Evolutionary conservation across 768 basidiomycete species (phyloP).

Genomic region (Leucosporidium scottii): DNA sequence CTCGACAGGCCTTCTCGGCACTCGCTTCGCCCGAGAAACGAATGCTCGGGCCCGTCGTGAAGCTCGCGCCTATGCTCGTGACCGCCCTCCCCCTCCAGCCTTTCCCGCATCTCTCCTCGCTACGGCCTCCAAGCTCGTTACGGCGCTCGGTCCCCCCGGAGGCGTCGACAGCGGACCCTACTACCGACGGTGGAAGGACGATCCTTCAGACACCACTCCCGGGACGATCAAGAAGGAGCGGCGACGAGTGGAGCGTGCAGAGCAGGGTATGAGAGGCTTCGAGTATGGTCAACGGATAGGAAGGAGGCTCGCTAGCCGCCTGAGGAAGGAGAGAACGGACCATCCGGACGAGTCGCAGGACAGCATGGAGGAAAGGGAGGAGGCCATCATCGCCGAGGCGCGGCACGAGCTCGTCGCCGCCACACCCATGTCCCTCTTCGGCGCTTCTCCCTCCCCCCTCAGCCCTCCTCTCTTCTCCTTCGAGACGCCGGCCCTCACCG

Average conservation of each 20-base stretch:
- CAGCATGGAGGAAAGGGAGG: background rate
- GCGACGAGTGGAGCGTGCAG: slow-evolving; percentile 4
- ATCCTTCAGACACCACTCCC: background rate
- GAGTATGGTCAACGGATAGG: slow-evolving; percentile 4
- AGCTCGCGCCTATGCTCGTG: slow-evolving; percentile 3
- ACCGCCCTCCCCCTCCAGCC: slow-evolving; percentile 17
- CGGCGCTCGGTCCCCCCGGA: slow-evolving; percentile 18
- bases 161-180: slow-evolving; percentile 1
- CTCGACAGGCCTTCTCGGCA: slow-evolving; percentile 8
- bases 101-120: slow-evolving; percentile 16
- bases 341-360: background rate
- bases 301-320: background rate
- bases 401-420: background rate
- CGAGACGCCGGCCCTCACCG: background rate
- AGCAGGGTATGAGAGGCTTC: slow-evolving; percentile 5
- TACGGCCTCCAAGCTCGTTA: background rate
- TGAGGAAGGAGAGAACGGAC: background rate
- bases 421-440: background rate
- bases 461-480: background rate
- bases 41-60: background rate
- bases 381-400: background rate
- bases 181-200: slow-evolving; percentile 2
- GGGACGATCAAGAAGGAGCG: slow-evolving; percentile 3
- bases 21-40: background rate
- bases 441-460: background rate